Percentiles rank a stretch among this genome's conserved stretches.
Evolutionary conservation across 116 monocot genomes (phyloP).

Genomic region (Zostera marina): DNA sequence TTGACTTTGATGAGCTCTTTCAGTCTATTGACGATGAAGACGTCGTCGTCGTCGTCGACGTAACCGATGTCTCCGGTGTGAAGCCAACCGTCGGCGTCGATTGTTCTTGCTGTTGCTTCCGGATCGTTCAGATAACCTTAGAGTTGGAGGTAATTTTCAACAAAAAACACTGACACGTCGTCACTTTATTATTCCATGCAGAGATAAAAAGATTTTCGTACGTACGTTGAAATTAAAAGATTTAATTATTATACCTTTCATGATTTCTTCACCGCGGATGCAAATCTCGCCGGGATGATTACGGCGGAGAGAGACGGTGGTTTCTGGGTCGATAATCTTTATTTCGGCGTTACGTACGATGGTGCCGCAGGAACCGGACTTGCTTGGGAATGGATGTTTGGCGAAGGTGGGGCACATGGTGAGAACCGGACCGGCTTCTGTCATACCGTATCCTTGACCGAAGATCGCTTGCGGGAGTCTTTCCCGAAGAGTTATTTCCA

Average conservation of each 20-base stretch:
- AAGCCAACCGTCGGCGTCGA: constrained; percentile 44
- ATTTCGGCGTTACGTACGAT: constrained; percentile 75
- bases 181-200: not conserved
- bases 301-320: constrained; percentile 45
- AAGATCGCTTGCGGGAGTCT: constrained; percentile 59
- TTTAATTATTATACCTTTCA: constrained; percentile 64
- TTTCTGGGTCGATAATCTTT: constrained; percentile 67
- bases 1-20: constrained; percentile 64
- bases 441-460: constrained; percentile 96
- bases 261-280: constrained; percentile 78
- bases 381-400: constrained; percentile 36
- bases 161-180: not conserved
- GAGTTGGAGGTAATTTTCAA: not conserved
- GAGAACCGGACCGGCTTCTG: constrained; percentile 80
- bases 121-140: constrained; percentile 37
- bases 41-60: constrained; percentile 47
- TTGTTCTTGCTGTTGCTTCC: constrained; percentile 31
- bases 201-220: not conserved
- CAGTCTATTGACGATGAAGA: constrained; percentile 56
- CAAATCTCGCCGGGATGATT: constrained; percentile 76
- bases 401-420: constrained; percentile 86
- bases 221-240: not conserved
- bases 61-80: constrained; percentile 50
- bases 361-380: constrained; percentile 72
- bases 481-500: constrained; percentile 35